Conservation (phyloP, 2,329 filamentous ascomycete species). For the Graphium sp. region DNA sequence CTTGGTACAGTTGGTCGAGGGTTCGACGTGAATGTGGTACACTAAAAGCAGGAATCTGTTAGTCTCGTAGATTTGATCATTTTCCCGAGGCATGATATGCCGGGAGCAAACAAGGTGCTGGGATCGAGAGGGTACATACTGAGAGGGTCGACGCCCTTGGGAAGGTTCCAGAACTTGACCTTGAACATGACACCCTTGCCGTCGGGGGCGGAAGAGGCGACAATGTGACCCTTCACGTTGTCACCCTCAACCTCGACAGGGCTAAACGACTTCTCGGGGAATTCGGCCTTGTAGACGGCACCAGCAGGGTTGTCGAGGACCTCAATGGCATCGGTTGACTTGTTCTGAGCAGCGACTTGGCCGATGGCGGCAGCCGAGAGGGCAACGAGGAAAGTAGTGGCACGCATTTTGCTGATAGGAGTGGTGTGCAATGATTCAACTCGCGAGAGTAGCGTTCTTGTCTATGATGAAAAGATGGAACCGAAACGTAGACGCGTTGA, state of each 20-base stretch:
- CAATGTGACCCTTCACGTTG: constrained; percentile 38
- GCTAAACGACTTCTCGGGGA: constrained; percentile 36
- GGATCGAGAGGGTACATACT: constrained; percentile 18
- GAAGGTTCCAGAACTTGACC: constrained; percentile 40
- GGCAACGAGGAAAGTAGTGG: no score
- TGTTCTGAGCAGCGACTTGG: constrained; percentile 8
- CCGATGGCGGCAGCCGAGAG: constrained; percentile 2
- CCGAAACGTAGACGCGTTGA: no score
- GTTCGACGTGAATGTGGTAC: constrained; percentile 56
- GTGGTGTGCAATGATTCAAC: no score
- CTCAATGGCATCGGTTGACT: constrained; percentile 29
- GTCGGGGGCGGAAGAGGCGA: constrained; percentile 23
- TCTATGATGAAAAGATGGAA: no score
- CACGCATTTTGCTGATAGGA: no score
- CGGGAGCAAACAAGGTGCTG: background rate
- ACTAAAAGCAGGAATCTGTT: constrained; percentile 20
- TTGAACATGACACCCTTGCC: constrained; percentile 38
- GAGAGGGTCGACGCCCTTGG: constrained; percentile 39
- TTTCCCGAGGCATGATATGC: background rate
- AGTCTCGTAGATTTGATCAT: constrained; percentile 1
- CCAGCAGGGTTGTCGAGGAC: constrained; percentile 38
- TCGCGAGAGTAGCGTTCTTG: no score
- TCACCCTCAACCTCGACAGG: constrained; percentile 26
- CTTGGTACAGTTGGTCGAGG: constrained; percentile 55
- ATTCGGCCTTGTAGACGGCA: constrained; percentile 33